A percentile compares a stretch with the other conserved stretches of the same genome.
These are phyloP conservation scores for Vicia villosa DNA, from an alignment of 306 rosid genomes.

Conservation along the genomic window DNA sequence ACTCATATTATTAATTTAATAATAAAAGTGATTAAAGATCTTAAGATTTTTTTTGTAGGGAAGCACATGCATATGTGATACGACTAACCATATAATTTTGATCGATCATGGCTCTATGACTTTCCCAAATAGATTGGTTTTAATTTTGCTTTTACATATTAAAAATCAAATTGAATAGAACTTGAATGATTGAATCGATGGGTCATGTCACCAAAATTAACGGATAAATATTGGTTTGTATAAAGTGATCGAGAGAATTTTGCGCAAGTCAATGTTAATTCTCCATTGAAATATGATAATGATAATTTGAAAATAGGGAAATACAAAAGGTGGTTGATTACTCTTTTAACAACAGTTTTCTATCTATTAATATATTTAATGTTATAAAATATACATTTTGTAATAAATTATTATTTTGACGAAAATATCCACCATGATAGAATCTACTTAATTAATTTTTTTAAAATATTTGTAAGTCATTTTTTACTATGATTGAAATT, in stretches of 20 bases:
- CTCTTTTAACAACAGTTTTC: not conserved
- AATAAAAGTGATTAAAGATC: not conserved
- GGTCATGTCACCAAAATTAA: not conserved
- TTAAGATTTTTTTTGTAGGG: not conserved
- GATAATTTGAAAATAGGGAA: conserved; percentile 10
- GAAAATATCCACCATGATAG: no score
- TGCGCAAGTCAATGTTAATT: conserved; percentile 27
- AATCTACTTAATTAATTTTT: no score
- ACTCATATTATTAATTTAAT: no score
- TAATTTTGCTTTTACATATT: not conserved
- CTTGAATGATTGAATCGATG: not conserved
- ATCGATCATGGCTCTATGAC: not conserved
- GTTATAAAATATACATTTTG: no score
- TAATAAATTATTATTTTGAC: no score
- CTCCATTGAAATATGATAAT: conserved; percentile 5
- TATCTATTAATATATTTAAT: no score
- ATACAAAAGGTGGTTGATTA: conserved; percentile 1
- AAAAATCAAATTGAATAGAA: not conserved
- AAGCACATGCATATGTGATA: conserved; percentile 21
- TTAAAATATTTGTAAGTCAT: no score
- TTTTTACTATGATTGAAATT: no score
- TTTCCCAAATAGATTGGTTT: not conserved
- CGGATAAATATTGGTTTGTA: not conserved
- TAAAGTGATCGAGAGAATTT: conserved; percentile 33
- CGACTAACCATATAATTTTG: conserved; percentile 3